phyloP scores from a whole-genome alignment of 371 early-diverging fungal species.

The Catenaria anguillulae region DNA sequence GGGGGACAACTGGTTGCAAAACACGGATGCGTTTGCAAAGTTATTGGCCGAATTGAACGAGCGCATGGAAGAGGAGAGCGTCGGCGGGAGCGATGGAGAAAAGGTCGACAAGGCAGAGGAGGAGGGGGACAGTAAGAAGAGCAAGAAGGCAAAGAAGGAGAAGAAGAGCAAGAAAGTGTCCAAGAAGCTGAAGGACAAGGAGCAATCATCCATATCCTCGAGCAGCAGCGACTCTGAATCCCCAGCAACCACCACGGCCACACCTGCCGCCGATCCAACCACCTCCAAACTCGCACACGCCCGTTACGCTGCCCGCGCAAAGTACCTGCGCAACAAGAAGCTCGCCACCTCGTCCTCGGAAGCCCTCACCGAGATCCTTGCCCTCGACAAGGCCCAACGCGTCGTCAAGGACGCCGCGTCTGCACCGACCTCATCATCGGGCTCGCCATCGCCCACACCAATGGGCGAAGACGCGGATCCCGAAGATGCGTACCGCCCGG shows the following conservation, averaged over 20 bases:
- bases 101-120: constrained; percentile 13
- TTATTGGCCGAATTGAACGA: constrained; percentile 61
- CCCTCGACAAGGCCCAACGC: constrained; percentile 17
- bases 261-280: neutral
- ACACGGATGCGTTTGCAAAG: constrained; percentile 68
- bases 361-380: constrained; percentile 34
- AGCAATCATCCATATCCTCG: constrained; percentile 6
- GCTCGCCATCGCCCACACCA: constrained; percentile 5
- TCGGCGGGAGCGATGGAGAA: constrained; percentile 6
- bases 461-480: constrained; percentile 8
- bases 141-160: constrained; percentile 13
- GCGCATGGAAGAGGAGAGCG: constrained; percentile 19
- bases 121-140: constrained; percentile 20
- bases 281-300: constrained; percentile 4
- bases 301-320: constrained; percentile 36
- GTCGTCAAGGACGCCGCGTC: constrained; percentile 6
- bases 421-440: no score
- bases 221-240: neutral
- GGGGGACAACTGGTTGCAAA: constrained; percentile 86
- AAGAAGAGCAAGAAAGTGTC: constrained; percentile 20
- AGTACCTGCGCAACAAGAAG: constrained; percentile 52
- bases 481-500: no score
- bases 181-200: constrained; percentile 11
- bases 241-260: neutral
- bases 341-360: constrained; percentile 32